Evolutionary conservation across 441 rosid species (phyloP).

Genomic region (Mallotus japonicus): DNA sequence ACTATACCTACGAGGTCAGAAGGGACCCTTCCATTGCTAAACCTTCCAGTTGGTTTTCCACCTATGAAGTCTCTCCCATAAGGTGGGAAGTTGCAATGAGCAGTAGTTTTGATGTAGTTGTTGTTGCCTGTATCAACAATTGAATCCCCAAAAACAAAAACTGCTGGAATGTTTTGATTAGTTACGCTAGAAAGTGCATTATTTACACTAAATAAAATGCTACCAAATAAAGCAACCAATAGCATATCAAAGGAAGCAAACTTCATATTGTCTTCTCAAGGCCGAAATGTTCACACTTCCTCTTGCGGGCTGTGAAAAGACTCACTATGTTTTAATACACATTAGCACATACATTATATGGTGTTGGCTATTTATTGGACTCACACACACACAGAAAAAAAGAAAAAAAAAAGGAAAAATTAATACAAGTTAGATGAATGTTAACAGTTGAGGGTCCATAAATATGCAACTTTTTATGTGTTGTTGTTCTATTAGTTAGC

Average conservation of each 20-base stretch:
- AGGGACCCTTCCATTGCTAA: conserved; percentile 64
- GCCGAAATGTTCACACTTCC: no score
- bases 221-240: neutral
- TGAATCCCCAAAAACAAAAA: conserved; percentile 68
- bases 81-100: conserved; percentile 51
- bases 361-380: conserved; percentile 18
- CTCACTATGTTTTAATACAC: no score
- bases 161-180: conserved; percentile 40
- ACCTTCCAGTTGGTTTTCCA: conserved; percentile 57
- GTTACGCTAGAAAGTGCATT: neutral
- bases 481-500: no score
- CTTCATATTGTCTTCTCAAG: no score
- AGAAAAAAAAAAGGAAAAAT: no score
- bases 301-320: no score
- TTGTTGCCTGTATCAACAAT: conserved; percentile 71
- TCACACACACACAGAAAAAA: neutral
- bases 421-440: neutral
- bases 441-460: neutral
- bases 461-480: neutral
- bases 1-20: conserved; percentile 50
- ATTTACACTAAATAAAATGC: neutral
- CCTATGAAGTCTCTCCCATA: conserved; percentile 64
- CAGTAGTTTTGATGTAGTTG: conserved; percentile 44
- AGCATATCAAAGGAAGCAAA: no score
- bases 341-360: no score